phyloP scores from a whole-genome alignment of 352 stramenopile genomes.

The Phytophthora hibernalis region DNA sequence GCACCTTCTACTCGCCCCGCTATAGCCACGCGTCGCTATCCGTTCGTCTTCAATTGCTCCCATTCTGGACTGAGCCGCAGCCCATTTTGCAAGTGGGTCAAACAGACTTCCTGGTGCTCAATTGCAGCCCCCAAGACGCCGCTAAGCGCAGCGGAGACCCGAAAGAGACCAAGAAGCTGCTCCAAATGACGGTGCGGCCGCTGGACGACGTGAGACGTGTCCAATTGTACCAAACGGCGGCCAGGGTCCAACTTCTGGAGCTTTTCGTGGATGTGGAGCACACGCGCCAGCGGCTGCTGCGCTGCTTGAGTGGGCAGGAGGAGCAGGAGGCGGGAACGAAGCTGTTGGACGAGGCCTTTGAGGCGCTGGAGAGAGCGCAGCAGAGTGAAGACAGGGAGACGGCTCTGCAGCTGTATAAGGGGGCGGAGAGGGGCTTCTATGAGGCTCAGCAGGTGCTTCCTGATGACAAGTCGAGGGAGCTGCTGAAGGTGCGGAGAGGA shows the following conservation, averaged over 20 bases:
- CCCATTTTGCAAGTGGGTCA: constrained; percentile 39
- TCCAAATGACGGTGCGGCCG: constrained; percentile 49
- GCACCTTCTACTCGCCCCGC: constrained; percentile 48
- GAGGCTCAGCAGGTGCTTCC: constrained; percentile 39
- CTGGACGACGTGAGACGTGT: constrained; percentile 48
- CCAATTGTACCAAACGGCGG: constrained; percentile 56
- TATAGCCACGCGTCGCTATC: constrained; percentile 34
- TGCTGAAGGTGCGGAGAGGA: constrained; percentile 37
- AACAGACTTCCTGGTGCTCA: constrained; percentile 35
- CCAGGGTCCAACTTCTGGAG: constrained; percentile 40
- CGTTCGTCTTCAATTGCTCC: constrained; percentile 34
- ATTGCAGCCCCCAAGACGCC: constrained; percentile 7
- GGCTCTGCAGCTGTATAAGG: constrained; percentile 42
- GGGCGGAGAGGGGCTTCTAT: constrained; percentile 45
- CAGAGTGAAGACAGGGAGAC: not conserved
- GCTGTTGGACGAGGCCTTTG: constrained; percentile 53
- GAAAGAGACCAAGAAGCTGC: constrained; percentile 35
- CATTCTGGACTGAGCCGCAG: constrained; percentile 44
- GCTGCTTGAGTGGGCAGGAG: constrained; percentile 11
- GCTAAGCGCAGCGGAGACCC: constrained; percentile 32
- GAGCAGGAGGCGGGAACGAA: constrained; percentile 5
- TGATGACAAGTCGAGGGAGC: constrained; percentile 47
- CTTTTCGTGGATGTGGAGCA: constrained; percentile 49
- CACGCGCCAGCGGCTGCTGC: constrained; percentile 32
- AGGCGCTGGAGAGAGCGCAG: constrained; percentile 45